Evolutionary conservation across 2,329 filamentous ascomycete genomes (phyloP), one percentile per base, ranked within the genome.

Genomic region (Aspergillus bombycis): DNA sequence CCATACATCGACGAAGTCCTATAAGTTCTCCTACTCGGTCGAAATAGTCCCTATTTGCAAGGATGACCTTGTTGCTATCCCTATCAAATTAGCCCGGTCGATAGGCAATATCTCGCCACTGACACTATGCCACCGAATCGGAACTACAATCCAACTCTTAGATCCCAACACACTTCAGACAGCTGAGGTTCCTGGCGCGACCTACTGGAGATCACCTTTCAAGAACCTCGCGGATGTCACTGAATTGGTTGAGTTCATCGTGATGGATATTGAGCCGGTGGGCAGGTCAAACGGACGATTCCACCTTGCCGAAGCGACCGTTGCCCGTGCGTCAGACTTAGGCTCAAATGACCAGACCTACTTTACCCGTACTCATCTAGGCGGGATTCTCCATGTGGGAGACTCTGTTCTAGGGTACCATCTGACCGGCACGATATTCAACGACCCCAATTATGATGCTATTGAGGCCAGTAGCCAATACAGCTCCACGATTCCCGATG

Each of bases 361-460:
- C 80, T 95, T 94, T 77, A 91, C 91, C 62, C 86, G 94, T 64
- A 98, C 95, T 34, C 95, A 99, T 78, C 85, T 99, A 7, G 95
- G 94, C 53, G 88, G 88, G 61, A 84, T 97, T 54, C 83, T 99
- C 14, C 91, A 96, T 72, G 88, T 92, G 0, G 95, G 95, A 59
- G 95, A 99, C 81, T 94, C 92, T 0, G 95, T 91, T 5, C 89
- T 99, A 85, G 95, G 95, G n/a, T 99, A 97, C 77, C 88, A 96
- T 78, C 81, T 99, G 56, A 89, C 88, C 5, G 94, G 93, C 57
- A 89, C 93, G 60, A 96, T 96, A 78, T 97, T 94, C 84, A 98
- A 99, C 85, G 95, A 93, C 75, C 83, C 86, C 11, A 86, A 96
- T 70, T 93, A 91, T 70, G 93, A 97, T 70, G 91, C 89, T 6